phyloP scores from a whole-genome alignment of 306 rosid genomes.

The Casuarina cunninghamiana region DNA sequence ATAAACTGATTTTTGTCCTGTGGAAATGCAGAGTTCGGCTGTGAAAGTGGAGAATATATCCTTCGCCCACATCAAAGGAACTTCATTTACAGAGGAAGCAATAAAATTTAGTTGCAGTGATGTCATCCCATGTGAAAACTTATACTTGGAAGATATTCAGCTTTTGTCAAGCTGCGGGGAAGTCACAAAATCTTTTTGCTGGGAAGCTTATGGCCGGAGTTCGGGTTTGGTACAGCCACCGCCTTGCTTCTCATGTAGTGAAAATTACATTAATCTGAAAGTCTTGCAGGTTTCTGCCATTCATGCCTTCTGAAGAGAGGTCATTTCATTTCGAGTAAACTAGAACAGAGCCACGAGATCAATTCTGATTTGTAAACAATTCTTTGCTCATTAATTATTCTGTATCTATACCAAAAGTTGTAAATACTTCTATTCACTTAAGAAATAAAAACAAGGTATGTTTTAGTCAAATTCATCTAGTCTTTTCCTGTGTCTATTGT shows the following conservation, averaged over 20 bases:
- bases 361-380: neutral
- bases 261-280: constrained; percentile 42
- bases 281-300: constrained; percentile 34
- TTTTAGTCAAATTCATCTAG: neutral
- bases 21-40: constrained; percentile 66
- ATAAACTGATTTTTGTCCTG: constrained; percentile 19
- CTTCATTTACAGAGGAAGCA: constrained; percentile 75
- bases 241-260: constrained; percentile 42
- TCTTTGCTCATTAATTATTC: neutral
- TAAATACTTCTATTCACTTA: neutral
- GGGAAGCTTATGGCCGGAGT: constrained; percentile 77
- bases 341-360: neutral
- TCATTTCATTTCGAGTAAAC: constrained; percentile 5
- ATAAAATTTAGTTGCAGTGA: constrained; percentile 79
- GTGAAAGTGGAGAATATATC: constrained; percentile 71
- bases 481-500: neutral
- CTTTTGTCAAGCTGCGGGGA: constrained; percentile 43
- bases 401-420: no score
- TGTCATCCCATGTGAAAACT: constrained; percentile 58
- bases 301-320: constrained; percentile 28
- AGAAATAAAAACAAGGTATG: neutral
- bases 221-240: constrained; percentile 58
- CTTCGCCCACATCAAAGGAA: constrained; percentile 67
- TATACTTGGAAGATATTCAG: constrained; percentile 61
- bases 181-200: constrained; percentile 53